Percentiles rank a stretch among this genome's conserved stretches.
Conservation (phyloP, 169 alveolate species). For the Perkinsus chesapeaki region DNA sequence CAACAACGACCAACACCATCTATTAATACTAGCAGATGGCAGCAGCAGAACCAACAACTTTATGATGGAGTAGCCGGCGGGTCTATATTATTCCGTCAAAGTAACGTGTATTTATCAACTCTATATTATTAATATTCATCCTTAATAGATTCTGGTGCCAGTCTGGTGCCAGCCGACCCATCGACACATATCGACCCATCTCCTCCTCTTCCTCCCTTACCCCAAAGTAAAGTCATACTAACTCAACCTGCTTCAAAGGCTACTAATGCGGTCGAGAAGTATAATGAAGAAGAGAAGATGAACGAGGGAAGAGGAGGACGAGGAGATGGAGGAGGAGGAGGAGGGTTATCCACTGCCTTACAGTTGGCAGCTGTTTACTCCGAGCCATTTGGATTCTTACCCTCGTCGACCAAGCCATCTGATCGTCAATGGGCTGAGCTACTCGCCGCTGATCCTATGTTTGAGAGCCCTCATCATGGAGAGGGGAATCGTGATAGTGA, state of each 20-base stretch:
- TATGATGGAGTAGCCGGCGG: too few relatives aligned
- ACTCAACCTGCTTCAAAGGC: too few relatives aligned
- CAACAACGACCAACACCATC: background rate
- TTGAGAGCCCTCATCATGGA: background rate
- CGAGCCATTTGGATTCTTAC: background rate
- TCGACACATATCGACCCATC: background rate
- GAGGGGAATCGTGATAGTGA: background rate
- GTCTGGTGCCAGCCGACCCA: background rate
- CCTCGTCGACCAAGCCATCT: background rate
- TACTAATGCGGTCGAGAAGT: too few relatives aligned
- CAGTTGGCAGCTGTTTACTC: background rate
- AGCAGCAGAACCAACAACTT: too few relatives aligned
- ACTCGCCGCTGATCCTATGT: background rate
- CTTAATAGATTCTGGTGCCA: background rate
- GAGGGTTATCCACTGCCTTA: background rate
- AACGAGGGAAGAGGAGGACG: too few relatives aligned
- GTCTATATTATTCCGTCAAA: background rate
- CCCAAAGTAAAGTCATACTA: too few relatives aligned
- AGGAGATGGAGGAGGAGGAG: background rate
- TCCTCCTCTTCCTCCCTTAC: too few relatives aligned
- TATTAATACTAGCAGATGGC: background rate
- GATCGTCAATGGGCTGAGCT: background rate
- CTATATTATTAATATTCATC: background rate
- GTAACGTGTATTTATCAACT: background rate
- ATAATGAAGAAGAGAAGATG: too few relatives aligned